These are phyloP conservation scores for Telopea speciosissima DNA, from an alignment of 177 flowering plant genomes.

Conservation along the genomic window DNA sequence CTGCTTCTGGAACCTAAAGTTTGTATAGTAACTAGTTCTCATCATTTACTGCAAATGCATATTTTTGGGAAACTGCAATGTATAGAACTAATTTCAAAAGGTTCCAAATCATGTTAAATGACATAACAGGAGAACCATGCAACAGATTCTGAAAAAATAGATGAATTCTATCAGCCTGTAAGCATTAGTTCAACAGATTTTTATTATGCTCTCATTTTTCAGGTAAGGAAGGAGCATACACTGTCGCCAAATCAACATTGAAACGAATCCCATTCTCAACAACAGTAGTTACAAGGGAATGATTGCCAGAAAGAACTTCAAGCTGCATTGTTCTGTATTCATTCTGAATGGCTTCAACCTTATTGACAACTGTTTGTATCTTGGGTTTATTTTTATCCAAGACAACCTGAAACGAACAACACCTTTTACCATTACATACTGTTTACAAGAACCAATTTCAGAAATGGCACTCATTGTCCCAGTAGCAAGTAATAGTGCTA, in stretches of 20 bases:
- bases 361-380: conserved; percentile 91
- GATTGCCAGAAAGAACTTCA: conserved; percentile 91
- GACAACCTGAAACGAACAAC: conserved; percentile 52
- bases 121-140: background rate
- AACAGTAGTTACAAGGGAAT: conserved; percentile 73
- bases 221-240: conserved; percentile 43
- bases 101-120: background rate
- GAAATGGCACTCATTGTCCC: background rate
- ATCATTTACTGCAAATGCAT: background rate
- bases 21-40: background rate
- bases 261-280: conserved; percentile 83
- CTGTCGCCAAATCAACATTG: conserved; percentile 74
- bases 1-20: background rate
- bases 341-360: conserved; percentile 73
- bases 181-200: background rate
- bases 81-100: background rate
- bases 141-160: background rate
- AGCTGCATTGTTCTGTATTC: conserved; percentile 93
- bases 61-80: background rate
- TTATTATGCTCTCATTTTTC: background rate
- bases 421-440: conserved; percentile 7
- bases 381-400: conserved; percentile 87
- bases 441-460: background rate
- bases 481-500: background rate
- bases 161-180: background rate